A percentile compares a stretch with the other conserved stretches of the same genome.
Evolutionary conservation across 2,329 filamentous ascomycete genomes (phyloP).

Genomic region (Plectosphaerella cucumerina): DNA sequence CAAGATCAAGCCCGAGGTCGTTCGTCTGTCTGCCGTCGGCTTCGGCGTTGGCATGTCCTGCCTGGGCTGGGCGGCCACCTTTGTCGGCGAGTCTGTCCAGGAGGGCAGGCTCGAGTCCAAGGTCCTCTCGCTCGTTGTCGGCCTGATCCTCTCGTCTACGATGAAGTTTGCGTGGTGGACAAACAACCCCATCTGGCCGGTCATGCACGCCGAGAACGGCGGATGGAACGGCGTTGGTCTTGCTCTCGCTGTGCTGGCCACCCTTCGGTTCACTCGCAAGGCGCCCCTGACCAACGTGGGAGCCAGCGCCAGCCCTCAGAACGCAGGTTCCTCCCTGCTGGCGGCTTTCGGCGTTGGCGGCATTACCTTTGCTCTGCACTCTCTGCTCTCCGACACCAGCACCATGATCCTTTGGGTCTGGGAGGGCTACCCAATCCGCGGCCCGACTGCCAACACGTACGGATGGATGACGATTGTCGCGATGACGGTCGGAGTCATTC

Average conservation of each 20-base stretch:
- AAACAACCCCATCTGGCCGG: conserved; percentile 96
- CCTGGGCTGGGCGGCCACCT: conserved; percentile 78
- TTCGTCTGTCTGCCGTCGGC: conserved; percentile 75
- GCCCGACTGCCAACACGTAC: conserved; percentile 84
- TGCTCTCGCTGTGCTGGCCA: conserved; percentile 68
- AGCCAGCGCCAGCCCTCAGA: conserved; percentile 21
- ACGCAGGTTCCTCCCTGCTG: conserved; percentile 64
- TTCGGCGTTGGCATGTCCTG: conserved; percentile 78
- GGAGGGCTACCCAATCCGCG: conserved; percentile 90
- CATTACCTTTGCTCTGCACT: conserved; percentile 85
- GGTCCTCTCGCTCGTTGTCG: conserved; percentile 74
- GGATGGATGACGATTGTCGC: conserved; percentile 80
- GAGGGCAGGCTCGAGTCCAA: conserved; percentile 74
- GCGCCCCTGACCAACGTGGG: conserved; percentile 43
- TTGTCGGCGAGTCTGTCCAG: conserved; percentile 73
- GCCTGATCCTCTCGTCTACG: conserved; percentile 78
- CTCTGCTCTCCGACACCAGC: conserved; percentile 90
- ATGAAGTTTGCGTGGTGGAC: conserved; percentile 91
- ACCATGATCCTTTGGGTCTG: conserved; percentile 99
- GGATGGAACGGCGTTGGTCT: conserved; percentile 88
- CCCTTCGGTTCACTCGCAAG: conserved; percentile 69
- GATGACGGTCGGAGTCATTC: conserved; percentile 77
- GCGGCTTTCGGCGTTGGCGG: conserved; percentile 77
- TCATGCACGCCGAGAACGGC: conserved; percentile 84
- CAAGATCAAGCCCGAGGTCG: conserved; percentile 65